phyloP scores from a whole-genome alignment of 202 grass and related monocot species.

The Zizania palustris region DNA sequence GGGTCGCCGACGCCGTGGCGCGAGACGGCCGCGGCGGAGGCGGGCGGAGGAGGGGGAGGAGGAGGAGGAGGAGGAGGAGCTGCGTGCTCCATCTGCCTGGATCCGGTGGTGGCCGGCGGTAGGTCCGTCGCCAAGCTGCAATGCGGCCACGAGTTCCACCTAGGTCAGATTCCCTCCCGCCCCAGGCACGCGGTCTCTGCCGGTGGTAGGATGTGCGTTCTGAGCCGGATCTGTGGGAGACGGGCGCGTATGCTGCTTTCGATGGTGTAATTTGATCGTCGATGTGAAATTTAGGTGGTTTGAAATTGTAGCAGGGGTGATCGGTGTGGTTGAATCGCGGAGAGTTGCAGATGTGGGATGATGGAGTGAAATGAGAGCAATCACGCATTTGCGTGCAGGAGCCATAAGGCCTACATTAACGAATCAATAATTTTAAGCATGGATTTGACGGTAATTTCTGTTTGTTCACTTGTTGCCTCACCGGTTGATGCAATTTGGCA shows the following conservation, averaged over 20 bases:
- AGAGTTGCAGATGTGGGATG: slow-evolving; percentile 18
- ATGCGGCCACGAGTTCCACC: slow-evolving; percentile 95
- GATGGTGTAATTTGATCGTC: not conserved
- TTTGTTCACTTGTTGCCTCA: not conserved
- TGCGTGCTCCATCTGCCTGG: slow-evolving; percentile 89
- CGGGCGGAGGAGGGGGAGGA: not conserved
- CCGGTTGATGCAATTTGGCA: not conserved
- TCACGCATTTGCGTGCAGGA: not conserved
- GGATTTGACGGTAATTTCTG: not conserved
- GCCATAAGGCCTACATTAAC: not conserved
- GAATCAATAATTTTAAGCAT: slow-evolving; percentile 23
- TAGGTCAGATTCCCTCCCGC: slow-evolving; percentile 56
- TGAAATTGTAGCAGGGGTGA: not conserved
- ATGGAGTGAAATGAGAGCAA: not conserved
- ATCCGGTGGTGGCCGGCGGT: slow-evolving; percentile 53
- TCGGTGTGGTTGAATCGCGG: not conserved
- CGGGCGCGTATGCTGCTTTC: not conserved
- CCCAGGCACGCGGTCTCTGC: not conserved
- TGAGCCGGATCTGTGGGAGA: slow-evolving; percentile 40
- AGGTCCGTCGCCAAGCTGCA: slow-evolving; percentile 85
- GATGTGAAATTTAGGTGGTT: not conserved
- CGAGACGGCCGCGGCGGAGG: slow-evolving; percentile 28
- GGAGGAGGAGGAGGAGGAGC: not conserved
- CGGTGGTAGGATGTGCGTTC: not conserved
- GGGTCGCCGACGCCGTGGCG: slow-evolving; percentile 40